Evolutionary conservation across 441 rosid genomes (phyloP).

Genomic region (Cnidoscolus chayamansa): DNA sequence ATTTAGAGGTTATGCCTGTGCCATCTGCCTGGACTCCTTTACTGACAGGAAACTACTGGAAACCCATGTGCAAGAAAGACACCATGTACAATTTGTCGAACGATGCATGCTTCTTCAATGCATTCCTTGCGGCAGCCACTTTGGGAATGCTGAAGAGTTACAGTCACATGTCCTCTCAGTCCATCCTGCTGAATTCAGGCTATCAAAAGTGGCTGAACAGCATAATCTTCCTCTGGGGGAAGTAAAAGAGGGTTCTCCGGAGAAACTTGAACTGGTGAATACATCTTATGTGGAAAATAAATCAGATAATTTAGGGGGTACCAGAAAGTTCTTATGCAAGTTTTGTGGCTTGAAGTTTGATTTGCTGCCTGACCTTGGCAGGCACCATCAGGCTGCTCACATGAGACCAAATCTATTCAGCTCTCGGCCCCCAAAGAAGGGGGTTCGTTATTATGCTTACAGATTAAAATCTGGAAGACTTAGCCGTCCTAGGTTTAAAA

Average conservation of each 20-base stretch:
- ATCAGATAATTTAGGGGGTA: constrained; percentile 42
- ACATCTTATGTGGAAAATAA: constrained; percentile 38
- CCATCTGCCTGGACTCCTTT: constrained; percentile 94
- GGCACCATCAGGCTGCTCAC: constrained; percentile 99
- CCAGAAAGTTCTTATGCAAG: constrained; percentile 66
- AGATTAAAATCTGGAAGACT: constrained; percentile 88
- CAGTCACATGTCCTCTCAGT: constrained; percentile 73
- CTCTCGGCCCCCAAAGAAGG: constrained; percentile 70
- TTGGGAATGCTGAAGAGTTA: constrained; percentile 80
- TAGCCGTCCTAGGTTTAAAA: constrained; percentile 83
- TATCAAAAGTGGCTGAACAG: constrained; percentile 40
- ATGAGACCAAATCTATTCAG: constrained; percentile 60
- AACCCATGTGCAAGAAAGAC: constrained; percentile 90
- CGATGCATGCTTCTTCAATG: constrained; percentile 97
- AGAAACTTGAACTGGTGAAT: constrained; percentile 39
- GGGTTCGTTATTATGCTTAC: constrained; percentile 64
- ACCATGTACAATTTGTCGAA: constrained; percentile 81
- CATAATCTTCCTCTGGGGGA: constrained; percentile 26
- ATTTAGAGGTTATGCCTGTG: constrained; percentile 88
- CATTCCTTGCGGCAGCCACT: constrained; percentile 87
- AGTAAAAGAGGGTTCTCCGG: constrained; percentile 34
- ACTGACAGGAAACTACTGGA: constrained; percentile 70
- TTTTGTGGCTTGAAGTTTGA: constrained; percentile 90
- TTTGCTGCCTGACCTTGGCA: constrained; percentile 94
- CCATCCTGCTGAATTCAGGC: constrained; percentile 61